These are phyloP conservation scores for Posidonia australis DNA, from an alignment of 106 monocot genomes.

Conservation along the genomic window DNA sequence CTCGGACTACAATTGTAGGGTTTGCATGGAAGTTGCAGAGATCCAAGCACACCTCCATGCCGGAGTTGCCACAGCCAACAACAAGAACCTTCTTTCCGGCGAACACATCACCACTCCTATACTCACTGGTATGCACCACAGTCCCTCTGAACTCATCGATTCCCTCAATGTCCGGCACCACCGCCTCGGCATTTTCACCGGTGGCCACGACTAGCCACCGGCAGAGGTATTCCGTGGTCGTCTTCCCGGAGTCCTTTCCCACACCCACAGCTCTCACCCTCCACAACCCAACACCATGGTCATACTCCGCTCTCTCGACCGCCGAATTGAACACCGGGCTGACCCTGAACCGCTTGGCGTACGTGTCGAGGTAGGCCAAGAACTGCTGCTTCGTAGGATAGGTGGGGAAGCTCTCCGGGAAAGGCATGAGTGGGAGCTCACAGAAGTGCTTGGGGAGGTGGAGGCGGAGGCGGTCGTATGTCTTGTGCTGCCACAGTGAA, in stretches of 20 bases:
- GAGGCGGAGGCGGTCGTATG: constrained; percentile 58
- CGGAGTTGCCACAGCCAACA: constrained; percentile 77
- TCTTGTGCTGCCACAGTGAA: constrained; percentile 47
- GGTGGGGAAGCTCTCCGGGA: constrained; percentile 31
- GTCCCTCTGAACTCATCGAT: constrained; percentile 27
- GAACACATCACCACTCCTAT: constrained; percentile 42
- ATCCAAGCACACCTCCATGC: constrained; percentile 77
- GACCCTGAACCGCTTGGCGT: constrained; percentile 31
- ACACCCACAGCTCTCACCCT: constrained; percentile 18
- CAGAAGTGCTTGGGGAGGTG: constrained; percentile 65
- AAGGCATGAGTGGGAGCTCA: constrained; percentile 57
- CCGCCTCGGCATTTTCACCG: constrained; percentile 85
- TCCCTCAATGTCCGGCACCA: constrained; percentile 53
- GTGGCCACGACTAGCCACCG: constrained; percentile 75
- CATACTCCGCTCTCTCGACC: constrained; percentile 42
- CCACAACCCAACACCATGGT: constrained; percentile 24
- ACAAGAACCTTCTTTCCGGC: constrained; percentile 56
- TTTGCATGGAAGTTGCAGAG: constrained; percentile 51
- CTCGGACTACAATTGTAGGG: constrained; percentile 49
- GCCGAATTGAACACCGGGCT: constrained; percentile 21
- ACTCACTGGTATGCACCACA: constrained; percentile 38
- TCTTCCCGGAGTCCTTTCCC: constrained; percentile 1
- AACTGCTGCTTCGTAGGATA: constrained; percentile 65
- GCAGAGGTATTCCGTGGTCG: constrained; percentile 19
- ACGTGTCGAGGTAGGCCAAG: constrained; percentile 35